Percentiles rank a stretch among this genome's conserved stretches.
These are phyloP conservation scores for Sisymbrium altissimum DNA, from an alignment of 345 rosid species.

Conservation along the genomic window DNA sequence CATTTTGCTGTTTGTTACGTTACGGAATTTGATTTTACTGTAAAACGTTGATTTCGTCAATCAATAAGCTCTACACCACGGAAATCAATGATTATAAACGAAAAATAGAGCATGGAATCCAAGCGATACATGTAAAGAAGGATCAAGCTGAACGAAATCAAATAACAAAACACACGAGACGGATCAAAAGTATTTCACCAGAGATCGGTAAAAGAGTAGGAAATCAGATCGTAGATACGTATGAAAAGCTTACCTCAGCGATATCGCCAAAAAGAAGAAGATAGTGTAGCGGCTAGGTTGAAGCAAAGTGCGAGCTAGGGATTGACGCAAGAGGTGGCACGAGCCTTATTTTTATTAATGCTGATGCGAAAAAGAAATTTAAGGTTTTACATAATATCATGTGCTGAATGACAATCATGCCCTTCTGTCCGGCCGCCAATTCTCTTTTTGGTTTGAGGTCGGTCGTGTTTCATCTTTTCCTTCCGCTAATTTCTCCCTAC, in stretches of 20 bases:
- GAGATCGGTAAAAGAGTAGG: too few species aligned
- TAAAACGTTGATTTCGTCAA: too few species aligned
- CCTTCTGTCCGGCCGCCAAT: background rate
- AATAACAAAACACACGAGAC: too few species aligned
- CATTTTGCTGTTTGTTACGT: background rate
- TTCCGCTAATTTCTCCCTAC: too few species aligned
- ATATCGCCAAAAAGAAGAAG: too few species aligned
- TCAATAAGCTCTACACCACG: too few species aligned
- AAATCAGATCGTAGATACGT: background rate
- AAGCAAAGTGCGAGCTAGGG: background rate
- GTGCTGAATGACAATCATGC: background rate
- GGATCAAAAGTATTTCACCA: too few species aligned
- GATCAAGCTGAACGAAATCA: background rate
- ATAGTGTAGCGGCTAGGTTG: background rate
- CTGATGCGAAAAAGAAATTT: background rate
- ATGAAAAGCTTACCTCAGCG: background rate
- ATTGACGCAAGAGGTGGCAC: too few species aligned
- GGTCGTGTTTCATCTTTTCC: too few species aligned
- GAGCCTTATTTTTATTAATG: background rate
- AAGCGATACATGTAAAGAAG: background rate
- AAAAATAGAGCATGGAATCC: too few species aligned
- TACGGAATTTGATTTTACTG: too few species aligned
- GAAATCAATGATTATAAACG: background rate
- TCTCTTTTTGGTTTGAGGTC: too few species aligned
- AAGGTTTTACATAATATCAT: slow-evolving; percentile 3